These are phyloP conservation scores for Madurella fahalii DNA, from an alignment of 2,329 filamentous ascomycete species.

Conservation along the genomic window DNA sequence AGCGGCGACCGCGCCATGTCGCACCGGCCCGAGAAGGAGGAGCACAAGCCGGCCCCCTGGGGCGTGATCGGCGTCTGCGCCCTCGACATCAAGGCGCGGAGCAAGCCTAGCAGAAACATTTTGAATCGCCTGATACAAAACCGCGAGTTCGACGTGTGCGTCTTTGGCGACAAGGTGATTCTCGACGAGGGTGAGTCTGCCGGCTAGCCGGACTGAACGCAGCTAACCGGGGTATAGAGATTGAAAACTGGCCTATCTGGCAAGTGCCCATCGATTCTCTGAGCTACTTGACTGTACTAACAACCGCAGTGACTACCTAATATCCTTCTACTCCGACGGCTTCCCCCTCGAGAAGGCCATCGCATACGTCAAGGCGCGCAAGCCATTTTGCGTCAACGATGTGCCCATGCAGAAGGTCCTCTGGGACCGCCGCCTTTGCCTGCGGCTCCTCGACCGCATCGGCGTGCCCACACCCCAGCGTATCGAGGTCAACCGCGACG, in stretches of 20 bases:
- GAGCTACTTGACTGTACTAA: background rate
- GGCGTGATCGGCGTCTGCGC: conserved; percentile 89
- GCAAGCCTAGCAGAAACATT: conserved; percentile 95
- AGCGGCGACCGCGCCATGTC: conserved; percentile 62
- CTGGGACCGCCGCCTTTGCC: conserved; percentile 89
- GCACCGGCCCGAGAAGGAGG: conserved; percentile 53
- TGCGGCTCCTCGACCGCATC: conserved; percentile 83
- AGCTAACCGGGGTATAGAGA: conserved; percentile 46
- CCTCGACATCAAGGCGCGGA: conserved; percentile 89
- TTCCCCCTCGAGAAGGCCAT: conserved; percentile 97
- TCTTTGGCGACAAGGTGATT: conserved; percentile 98
- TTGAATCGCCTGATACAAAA: conserved; percentile 87
- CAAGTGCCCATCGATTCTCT: conserved; percentile 34
- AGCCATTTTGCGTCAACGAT: conserved; percentile 97
- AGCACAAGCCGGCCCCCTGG: conserved; percentile 59
- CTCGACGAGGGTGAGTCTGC: conserved; percentile 71
- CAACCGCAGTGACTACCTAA: conserved; percentile 72
- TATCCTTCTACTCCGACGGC: conserved; percentile 97
- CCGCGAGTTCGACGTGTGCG: conserved; percentile 90
- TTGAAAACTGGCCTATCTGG: conserved; percentile 95
- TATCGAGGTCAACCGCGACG: conserved; percentile 88
- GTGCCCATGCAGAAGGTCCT: conserved; percentile 95
- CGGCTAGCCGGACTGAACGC: background rate
- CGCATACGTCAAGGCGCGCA: conserved; percentile 85
- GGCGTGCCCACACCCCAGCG: conserved; percentile 84